A percentile compares a stretch with the other conserved stretches of the same genome.
Evolutionary conservation across 2,329 filamentous ascomycete genomes (phyloP).

Genomic region (Beauveria varroae): DNA sequence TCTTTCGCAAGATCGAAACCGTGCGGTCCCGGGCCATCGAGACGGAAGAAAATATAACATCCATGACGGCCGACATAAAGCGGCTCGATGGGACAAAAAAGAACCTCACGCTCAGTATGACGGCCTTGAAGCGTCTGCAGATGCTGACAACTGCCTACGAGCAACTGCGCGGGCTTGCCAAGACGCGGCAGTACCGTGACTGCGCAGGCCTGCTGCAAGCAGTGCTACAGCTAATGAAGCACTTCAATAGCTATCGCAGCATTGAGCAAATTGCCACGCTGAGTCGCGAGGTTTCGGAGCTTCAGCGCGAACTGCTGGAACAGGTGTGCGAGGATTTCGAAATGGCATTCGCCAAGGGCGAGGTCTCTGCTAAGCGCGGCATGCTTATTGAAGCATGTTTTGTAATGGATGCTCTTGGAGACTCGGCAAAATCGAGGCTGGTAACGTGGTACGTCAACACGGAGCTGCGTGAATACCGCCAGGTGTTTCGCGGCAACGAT

Average conservation of each 20-base stretch:
- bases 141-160: conserved; percentile 99
- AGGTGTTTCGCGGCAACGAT: conserved; percentile 92
- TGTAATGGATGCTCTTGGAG: conserved; percentile 91
- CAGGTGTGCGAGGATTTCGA: conserved; percentile 99
- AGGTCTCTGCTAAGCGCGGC: conserved; percentile 61
- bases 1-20: conserved; percentile 92
- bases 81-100: conserved; percentile 92
- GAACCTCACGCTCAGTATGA: conserved; percentile 96
- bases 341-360: conserved; percentile 82
- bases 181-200: conserved; percentile 85
- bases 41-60: conserved; percentile 92
- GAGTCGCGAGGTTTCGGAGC: conserved; percentile 84
- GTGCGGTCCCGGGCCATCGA: conserved; percentile 82
- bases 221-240: conserved; percentile 93
- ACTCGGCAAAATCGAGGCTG: conserved; percentile 71
- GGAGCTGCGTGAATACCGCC: conserved; percentile 87
- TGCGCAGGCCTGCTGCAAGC: conserved; percentile 91
- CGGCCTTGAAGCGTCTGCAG: conserved; percentile 89
- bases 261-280: conserved; percentile 96
- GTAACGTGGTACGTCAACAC: conserved; percentile 98
- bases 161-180: conserved; percentile 76
- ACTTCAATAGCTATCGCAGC: conserved; percentile 96
- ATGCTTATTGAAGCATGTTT: conserved; percentile 80
- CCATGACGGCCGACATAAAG: conserved; percentile 99
- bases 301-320: conserved; percentile 87